A percentile compares a stretch with the other conserved stretches of the same genome.
These are phyloP conservation scores for Dendryphion nanum DNA, from an alignment of 2,329 filamentous ascomycete species.

Conservation along the genomic window DNA sequence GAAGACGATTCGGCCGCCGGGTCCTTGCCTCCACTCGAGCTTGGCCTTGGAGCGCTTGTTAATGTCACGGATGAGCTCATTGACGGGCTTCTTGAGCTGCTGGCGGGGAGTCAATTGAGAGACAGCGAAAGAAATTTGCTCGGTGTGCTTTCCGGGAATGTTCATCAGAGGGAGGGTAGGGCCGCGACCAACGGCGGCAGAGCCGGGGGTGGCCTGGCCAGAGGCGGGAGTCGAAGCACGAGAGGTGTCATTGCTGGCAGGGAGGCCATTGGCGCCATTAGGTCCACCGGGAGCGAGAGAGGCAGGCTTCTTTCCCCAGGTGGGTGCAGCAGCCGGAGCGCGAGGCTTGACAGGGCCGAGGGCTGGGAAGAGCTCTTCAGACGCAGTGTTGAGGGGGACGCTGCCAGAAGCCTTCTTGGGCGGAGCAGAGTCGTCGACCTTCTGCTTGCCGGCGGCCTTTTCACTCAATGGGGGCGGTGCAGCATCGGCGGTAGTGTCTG, in stretches of 20 bases:
- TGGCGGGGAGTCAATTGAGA: slow-evolving; percentile 72
- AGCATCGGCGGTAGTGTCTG: slow-evolving; percentile 15
- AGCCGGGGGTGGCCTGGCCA: slow-evolving; percentile 49
- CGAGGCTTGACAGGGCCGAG: slow-evolving; percentile 71
- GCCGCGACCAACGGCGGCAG: slow-evolving; percentile 32
- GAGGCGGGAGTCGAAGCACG: slow-evolving; percentile 64
- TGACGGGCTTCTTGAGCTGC: slow-evolving; percentile 80
- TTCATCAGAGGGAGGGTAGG: slow-evolving; percentile 60
- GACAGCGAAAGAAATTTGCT: slow-evolving; percentile 71
- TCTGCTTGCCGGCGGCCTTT: slow-evolving; percentile 69
- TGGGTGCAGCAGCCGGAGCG: slow-evolving; percentile 59
- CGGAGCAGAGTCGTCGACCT: slow-evolving; percentile 49
- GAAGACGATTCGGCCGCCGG: slow-evolving; percentile 73
- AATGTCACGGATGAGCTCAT: slow-evolving; percentile 85
- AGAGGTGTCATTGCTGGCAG: slow-evolving; percentile 51
- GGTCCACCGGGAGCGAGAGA: slow-evolving; percentile 46
- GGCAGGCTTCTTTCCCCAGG: slow-evolving; percentile 72
- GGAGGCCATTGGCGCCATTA: slow-evolving; percentile 53
- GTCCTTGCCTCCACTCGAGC: slow-evolving; percentile 73
- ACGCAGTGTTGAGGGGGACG: slow-evolving; percentile 70
- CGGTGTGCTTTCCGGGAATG: slow-evolving; percentile 79
- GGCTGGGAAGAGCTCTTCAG: slow-evolving; percentile 91
- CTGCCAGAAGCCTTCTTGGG: slow-evolving; percentile 32
- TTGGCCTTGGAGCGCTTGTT: slow-evolving; percentile 88
- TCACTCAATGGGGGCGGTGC: slow-evolving; percentile 50